Conservation (phyloP, 768 basidiomycete species). For the Chiua virens region DNA sequence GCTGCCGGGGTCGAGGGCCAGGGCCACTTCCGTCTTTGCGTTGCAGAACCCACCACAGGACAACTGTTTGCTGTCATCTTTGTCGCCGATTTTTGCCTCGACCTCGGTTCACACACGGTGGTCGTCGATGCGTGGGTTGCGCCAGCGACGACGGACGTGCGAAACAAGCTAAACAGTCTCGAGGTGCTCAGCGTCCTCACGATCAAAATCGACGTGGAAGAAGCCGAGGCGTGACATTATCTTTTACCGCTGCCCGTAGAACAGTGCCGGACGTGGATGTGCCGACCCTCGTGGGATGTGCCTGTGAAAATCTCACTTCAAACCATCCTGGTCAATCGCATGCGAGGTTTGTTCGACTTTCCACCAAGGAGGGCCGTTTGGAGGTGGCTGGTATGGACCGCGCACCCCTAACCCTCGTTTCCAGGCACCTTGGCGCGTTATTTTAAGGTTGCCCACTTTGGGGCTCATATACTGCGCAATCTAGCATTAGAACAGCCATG, state of each 20-base stretch:
- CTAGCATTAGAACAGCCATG: too few relatives aligned
- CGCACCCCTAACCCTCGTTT: too few relatives aligned
- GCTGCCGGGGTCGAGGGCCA: conserved; percentile 24
- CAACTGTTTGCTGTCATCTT: conserved; percentile 43
- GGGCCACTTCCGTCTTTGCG: conserved; percentile 17
- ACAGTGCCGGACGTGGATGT: conserved; percentile 54
- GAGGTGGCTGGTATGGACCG: too few relatives aligned
- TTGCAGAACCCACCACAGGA: conserved; percentile 14
- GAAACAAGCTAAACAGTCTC: neutral
- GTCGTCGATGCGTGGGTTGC: too few relatives aligned
- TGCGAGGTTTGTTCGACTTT: too few relatives aligned
- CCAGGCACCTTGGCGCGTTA: too few relatives aligned
- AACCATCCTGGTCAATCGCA: too few relatives aligned
- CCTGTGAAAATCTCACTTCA: too few relatives aligned
- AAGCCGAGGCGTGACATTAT: conserved; percentile 46
- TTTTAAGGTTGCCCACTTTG: too few relatives aligned
- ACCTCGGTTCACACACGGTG: conserved; percentile 49
- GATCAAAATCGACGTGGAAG: conserved; percentile 17
- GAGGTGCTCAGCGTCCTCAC: conserved; percentile 13
- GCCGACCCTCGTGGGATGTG: conserved; percentile 44
- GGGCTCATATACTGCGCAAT: too few relatives aligned
- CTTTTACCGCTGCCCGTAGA: conserved; percentile 52
- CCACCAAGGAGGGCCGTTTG: too few relatives aligned
- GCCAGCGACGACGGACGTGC: conserved; percentile 19
- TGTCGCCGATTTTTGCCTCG: conserved; percentile 45